Percentiles rank a stretch among this genome's conserved stretches.
Evolutionary conservation across 495 filamentous ascomycete species (phyloP).

Genomic region (Neurospora tetraspora): DNA sequence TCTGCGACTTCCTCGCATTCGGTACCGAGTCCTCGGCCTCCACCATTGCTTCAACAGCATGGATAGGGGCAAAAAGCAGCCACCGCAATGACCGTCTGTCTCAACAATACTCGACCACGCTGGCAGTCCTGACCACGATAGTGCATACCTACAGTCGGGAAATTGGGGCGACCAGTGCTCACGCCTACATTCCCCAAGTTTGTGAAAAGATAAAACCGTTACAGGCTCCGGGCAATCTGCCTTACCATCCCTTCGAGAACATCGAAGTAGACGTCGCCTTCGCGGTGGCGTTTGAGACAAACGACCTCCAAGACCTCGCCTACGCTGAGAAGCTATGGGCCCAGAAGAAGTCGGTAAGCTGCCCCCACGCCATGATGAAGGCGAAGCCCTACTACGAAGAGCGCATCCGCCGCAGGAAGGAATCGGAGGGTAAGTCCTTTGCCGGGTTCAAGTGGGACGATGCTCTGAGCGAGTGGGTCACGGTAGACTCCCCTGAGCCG

Average conservation of each 20-base stretch:
- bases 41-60: constrained; percentile 6
- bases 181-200: constrained; percentile 11
- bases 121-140: constrained; percentile 12
- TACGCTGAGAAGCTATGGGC: constrained; percentile 30
- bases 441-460: constrained; percentile 41
- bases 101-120: constrained; percentile 19
- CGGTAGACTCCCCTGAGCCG: constrained; percentile 18
- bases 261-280: constrained; percentile 27
- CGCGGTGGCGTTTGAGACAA: constrained; percentile 30
- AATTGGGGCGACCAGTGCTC: background rate
- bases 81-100: constrained; percentile 1
- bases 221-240: constrained; percentile 2
- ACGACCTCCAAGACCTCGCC: constrained; percentile 31
- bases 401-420: background rate
- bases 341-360: background rate
- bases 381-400: background rate
- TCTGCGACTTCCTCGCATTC: constrained; percentile 17
- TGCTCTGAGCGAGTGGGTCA: constrained; percentile 46
- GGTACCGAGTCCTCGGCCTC: background rate
- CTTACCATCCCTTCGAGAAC: constrained; percentile 8
- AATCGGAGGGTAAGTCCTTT: constrained; percentile 5
- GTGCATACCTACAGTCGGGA: constrained; percentile 16
- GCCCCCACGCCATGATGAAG: background rate
- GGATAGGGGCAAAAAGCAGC: constrained; percentile 6
- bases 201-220: constrained; percentile 19